Conservation (phyloP, 2,329 filamentous ascomycete species). For the Calycina herbarum region DNA sequence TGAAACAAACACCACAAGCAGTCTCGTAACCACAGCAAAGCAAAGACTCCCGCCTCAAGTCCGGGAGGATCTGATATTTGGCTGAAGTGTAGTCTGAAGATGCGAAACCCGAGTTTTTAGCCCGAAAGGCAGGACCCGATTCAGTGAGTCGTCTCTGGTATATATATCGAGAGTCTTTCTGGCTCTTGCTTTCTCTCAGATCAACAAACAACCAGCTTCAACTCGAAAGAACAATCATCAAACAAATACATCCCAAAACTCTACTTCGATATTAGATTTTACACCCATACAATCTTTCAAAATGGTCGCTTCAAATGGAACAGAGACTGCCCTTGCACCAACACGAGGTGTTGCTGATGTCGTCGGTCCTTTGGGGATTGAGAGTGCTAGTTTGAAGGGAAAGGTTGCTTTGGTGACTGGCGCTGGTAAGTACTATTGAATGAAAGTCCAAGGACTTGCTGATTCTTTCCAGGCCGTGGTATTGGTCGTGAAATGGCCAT, state of each 20-base stretch:
- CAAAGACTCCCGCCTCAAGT: no score
- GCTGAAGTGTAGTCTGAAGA: not conserved
- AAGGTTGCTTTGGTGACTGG: conserved; percentile 40
- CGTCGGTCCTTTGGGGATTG: conserved; percentile 28
- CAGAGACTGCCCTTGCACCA: conserved; percentile 15
- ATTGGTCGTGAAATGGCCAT: conserved; percentile 67
- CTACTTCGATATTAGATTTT: not conserved
- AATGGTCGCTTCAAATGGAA: conserved; percentile 21
- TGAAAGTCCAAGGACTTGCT: not conserved
- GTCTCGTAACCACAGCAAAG: no score
- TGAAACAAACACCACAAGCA: no score
- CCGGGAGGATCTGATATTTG: no score
- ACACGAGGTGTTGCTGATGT: conserved; percentile 19
- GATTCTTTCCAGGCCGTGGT: conserved; percentile 51
- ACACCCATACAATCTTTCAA: conserved; percentile 9
- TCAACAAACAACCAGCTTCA: not conserved
- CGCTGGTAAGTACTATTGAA: conserved; percentile 25
- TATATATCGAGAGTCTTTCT: not conserved
- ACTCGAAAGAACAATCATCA: not conserved
- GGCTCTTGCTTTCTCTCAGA: not conserved
- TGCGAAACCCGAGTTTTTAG: no score
- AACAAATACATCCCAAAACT: not conserved
- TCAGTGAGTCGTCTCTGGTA: not conserved
- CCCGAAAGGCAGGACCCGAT: not conserved
- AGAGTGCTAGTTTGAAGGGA: conserved; percentile 30